These are phyloP conservation scores for Chytriomyces confervae DNA, from an alignment of 192 early-diverging fungal species.

Conservation along the genomic window DNA sequence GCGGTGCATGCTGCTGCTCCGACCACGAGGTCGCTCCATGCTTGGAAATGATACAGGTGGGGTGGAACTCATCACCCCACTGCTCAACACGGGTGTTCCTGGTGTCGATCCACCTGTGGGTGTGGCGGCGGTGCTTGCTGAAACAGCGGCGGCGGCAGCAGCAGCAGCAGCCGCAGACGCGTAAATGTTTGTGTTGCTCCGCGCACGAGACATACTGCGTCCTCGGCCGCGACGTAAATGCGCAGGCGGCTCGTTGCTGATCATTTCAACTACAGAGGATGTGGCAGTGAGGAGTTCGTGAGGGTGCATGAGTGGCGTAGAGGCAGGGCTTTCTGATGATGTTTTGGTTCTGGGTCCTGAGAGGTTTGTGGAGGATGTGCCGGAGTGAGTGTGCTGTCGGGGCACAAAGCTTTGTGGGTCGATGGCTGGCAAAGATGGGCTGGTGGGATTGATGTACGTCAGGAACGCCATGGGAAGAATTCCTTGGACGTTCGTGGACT, in stretches of 20 bases:
- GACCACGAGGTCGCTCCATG: not conserved
- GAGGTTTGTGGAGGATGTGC: not conserved
- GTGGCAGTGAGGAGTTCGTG: not conserved
- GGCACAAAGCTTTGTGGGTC: conserved; percentile 32
- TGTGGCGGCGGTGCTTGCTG: not conserved
- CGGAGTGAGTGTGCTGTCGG: not conserved
- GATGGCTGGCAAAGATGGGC: conserved; percentile 19
- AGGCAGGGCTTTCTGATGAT: not conserved
- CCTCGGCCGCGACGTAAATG: not conserved
- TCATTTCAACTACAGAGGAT: not conserved
- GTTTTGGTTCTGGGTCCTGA: not conserved
- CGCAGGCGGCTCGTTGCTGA: not conserved
- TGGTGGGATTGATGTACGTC: conserved; percentile 30
- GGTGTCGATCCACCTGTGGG: not conserved
- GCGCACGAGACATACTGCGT: not conserved
- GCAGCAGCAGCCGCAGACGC: too few species aligned
- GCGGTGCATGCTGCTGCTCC: not conserved
- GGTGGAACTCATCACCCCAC: too few species aligned
- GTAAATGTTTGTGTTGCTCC: not conserved
- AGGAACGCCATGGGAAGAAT: conserved; percentile 35
- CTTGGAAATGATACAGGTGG: not conserved
- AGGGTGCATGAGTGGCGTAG: not conserved
- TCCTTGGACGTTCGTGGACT: conserved; percentile 29
- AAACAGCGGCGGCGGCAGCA: not conserved
- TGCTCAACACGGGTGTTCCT: not conserved